phyloP scores from a whole-genome alignment of 352 stramenopile species.

The Pythium plurisporium region DNA sequence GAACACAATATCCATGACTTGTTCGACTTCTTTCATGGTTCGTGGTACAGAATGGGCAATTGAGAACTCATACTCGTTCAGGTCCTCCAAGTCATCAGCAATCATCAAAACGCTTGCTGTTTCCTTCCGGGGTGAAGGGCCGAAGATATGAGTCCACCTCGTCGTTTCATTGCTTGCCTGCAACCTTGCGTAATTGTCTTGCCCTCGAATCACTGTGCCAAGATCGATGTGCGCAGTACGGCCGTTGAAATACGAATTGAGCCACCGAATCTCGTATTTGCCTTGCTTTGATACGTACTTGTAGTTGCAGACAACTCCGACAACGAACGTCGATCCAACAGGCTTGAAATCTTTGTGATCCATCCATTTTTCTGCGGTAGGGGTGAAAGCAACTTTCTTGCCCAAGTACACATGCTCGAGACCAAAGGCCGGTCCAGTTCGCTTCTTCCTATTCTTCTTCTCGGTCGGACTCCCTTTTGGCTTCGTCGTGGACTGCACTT shows the following conservation, averaged over 20 bases:
- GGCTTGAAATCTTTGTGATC: not conserved
- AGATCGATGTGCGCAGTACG: not conserved
- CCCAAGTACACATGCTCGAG: not conserved
- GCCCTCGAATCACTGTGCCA: not conserved
- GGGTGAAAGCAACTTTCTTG: not conserved
- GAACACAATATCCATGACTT: not conserved
- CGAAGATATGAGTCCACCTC: not conserved
- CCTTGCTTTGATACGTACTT: not conserved
- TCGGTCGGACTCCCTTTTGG: not conserved
- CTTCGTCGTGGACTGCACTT: too few relatives aligned
- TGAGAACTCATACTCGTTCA: not conserved
- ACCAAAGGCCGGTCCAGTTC: too few relatives aligned
- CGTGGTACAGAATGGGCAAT: not conserved
- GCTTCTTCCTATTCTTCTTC: too few relatives aligned
- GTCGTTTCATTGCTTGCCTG: not conserved
- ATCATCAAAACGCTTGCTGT: not conserved
- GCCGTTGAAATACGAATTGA: not conserved
- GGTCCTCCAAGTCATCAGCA: not conserved
- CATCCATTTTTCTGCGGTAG: not conserved
- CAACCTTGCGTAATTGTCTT: not conserved
- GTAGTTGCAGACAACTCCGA: not conserved
- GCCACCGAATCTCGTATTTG: constrained; percentile 1
- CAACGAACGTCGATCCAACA: not conserved
- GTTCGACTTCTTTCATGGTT: constrained; percentile 1
- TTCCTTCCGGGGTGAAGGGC: not conserved